Evolutionary conservation across 441 rosid species (phyloP).

Genomic region (Jatropha multifida): DNA sequence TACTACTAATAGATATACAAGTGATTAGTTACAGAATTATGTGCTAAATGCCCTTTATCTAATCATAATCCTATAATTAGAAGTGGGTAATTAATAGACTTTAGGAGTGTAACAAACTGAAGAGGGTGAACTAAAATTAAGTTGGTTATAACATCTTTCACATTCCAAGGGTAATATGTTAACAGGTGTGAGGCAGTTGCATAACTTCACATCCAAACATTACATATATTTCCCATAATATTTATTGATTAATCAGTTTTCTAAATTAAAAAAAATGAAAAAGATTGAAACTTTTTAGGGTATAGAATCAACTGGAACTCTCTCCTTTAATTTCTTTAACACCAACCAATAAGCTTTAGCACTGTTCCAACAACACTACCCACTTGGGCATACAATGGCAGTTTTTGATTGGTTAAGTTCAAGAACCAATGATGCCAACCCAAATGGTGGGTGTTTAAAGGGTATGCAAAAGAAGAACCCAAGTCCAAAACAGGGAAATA

Average conservation of each 20-base stretch:
- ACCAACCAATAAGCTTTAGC: conserved; percentile 1
- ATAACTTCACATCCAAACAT: conserved; percentile 25
- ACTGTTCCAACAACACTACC: neutral
- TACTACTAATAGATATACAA: no score
- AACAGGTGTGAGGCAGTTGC: conserved; percentile 34
- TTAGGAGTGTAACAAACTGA: conserved; percentile 17
- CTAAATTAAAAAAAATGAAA: no score
- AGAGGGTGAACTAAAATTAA: neutral
- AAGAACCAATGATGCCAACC: neutral
- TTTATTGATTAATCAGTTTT: no score
- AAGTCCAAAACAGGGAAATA: conserved; percentile 11
- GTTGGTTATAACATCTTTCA: conserved; percentile 40
- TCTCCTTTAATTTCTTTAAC: neutral
- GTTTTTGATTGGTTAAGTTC: neutral
- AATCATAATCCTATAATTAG: conserved; percentile 4
- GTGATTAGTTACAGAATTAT: neutral
- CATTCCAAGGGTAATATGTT: conserved; percentile 25
- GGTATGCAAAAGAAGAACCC: neutral
- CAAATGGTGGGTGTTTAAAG: neutral
- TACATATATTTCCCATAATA: conserved; percentile 15
- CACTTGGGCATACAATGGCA: conserved; percentile 6
- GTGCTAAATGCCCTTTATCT: neutral
- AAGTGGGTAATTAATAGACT: conserved; percentile 6
- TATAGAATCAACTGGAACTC: neutral
- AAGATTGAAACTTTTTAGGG: neutral